phyloP scores from a whole-genome alignment of 768 basidiomycete genomes.

The Tephrocybe sp. region DNA sequence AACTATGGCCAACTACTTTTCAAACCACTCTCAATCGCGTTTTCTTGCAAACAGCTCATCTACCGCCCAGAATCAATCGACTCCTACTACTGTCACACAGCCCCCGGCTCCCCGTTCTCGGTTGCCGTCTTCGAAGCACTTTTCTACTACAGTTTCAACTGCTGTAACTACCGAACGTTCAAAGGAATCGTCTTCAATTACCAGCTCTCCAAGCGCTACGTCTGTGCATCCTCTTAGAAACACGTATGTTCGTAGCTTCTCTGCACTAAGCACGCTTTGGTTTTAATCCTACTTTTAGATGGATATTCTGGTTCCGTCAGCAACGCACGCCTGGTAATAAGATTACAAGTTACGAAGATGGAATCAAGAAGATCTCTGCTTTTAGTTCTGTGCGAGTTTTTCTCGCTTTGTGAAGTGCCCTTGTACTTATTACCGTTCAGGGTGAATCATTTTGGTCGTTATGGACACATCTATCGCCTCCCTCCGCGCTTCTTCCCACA shows the following conservation, averaged over 20 bases:
- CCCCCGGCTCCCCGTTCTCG: constrained; percentile 37
- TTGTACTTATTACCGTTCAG: constrained; percentile 32
- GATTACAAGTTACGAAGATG: constrained; percentile 89
- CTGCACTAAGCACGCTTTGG: constrained; percentile 19
- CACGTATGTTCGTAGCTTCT: constrained; percentile 75
- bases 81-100: constrained; percentile 21
- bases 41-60: constrained; percentile 54
- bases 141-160: constrained; percentile 55
- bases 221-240: constrained; percentile 74
- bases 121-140: constrained; percentile 65
- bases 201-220: constrained; percentile 31
- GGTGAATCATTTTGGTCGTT: constrained; percentile 96
- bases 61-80: constrained; percentile 19
- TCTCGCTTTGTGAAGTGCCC: neutral
- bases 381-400: constrained; percentile 72
- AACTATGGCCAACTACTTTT: constrained; percentile 73
- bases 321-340: constrained; percentile 90
- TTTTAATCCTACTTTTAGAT: constrained; percentile 42
- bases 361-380: constrained; percentile 88
- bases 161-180: constrained; percentile 39
- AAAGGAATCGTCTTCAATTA: constrained; percentile 40
- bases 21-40: constrained; percentile 75
- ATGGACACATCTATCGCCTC: constrained; percentile 87
- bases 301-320: constrained; percentile 92
- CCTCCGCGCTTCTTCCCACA: constrained; percentile 80